Base-by-base conservation (phyloP, 2,329 filamentous ascomycete species). In the Sporothrix inflata region DNA sequence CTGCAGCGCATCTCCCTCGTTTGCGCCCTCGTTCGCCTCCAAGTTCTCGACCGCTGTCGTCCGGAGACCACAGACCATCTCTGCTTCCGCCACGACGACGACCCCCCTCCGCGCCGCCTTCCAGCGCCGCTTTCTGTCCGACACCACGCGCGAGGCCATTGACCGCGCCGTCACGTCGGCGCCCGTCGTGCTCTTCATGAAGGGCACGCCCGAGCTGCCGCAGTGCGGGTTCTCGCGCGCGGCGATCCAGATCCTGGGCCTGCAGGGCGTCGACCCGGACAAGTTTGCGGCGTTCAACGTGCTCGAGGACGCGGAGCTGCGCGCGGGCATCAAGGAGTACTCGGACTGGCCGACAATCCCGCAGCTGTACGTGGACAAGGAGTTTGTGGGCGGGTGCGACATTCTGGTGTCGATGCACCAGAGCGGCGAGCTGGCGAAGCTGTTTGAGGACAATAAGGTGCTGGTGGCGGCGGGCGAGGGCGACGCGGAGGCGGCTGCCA, bases 241-340 rank as follows among this genome's bases (percentile, higher is more conserved):
- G 71, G 94, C 89, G 80, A 97, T 99, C 80, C 94, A 98, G 86
- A 94, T 99, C 78, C 86, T 99, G 75, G 94, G 95, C 72, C 83
- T 98, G 78, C 95, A 99, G 84, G 96, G 96, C 75, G 94, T 99
- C 74, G 93, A 98, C 83, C 96, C 96, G 19, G 87, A 88, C 76
- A 98, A 98, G 85, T 99, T 99, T 80, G 93, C 94, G n/a, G 95
- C 96, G 8, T 98, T 97, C 83, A 98, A 99, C 83, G 96, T 99
- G 51, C 83, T 99, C 72, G 96, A 98, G 83, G 94, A 98, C 81
- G 83, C 91, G 4, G 94, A 97, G 80, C 83, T 99, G 79, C 89
- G 96, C 77, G 85, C 90, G 83, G 95, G 96, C 69, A 97, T 99
- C 85, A 99, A 99, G 84, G 95, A 99, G 83, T 99, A 96, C 86